Conservation (phyloP, 163 green algal species). For the Trebouxia gelatinosa region DNA sequence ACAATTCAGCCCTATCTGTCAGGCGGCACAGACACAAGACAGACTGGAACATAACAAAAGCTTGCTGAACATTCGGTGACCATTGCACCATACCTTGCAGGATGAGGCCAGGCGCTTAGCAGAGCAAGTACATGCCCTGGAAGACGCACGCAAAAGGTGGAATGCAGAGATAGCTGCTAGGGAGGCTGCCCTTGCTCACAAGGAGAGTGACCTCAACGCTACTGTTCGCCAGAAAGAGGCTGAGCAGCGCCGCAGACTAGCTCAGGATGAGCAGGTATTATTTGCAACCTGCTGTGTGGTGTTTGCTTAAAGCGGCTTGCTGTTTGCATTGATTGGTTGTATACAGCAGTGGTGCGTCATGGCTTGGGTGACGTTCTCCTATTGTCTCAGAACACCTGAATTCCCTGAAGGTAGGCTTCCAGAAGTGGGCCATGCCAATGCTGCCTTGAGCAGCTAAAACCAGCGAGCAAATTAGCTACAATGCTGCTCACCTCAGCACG, state of each 20-base stretch:
- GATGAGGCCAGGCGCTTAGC: conserved; percentile 31
- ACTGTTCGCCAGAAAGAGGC: conserved; percentile 17
- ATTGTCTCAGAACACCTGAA: background rate
- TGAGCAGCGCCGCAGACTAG: conserved; percentile 14
- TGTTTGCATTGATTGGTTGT: background rate
- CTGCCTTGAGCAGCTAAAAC: too few relatives aligned
- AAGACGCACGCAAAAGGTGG: conserved; percentile 20
- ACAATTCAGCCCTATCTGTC: too few relatives aligned
- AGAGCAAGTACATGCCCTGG: conserved; percentile 30
- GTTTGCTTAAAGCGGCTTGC: background rate
- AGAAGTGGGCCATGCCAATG: too few relatives aligned
- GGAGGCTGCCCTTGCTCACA: conserved; percentile 18
- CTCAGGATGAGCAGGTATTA: conserved; percentile 33
- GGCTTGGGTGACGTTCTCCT: background rate
- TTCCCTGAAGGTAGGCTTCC: too few relatives aligned
- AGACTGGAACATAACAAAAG: too few relatives aligned
- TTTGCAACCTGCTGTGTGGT: background rate
- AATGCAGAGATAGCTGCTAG: conserved; percentile 22
- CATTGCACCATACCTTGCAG: too few relatives aligned
- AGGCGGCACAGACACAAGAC: too few relatives aligned
- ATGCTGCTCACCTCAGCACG: too few relatives aligned
- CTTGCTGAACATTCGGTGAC: too few relatives aligned
- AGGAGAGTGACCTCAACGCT: conserved; percentile 11
- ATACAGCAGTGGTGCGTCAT: background rate
- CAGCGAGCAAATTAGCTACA: too few relatives aligned